Conservation (phyloP, 345 rosid genomes). For the Dimocarpus longan region DNA sequence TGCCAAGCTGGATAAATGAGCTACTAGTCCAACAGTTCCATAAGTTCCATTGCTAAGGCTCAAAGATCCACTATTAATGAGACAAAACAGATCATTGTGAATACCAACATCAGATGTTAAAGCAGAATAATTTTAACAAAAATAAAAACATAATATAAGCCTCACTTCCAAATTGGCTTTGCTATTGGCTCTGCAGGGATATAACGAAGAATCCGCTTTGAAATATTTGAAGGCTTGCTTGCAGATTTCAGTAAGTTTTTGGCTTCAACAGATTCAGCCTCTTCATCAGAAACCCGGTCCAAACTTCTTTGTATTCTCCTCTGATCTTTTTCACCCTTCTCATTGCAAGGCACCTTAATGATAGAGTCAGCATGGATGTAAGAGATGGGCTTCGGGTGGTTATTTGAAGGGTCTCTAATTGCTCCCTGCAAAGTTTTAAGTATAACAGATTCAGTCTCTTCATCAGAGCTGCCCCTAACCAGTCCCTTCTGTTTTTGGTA, state of each 20-base stretch:
- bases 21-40: conserved; percentile 37
- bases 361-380: neutral
- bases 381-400: conserved; percentile 16
- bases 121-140: neutral
- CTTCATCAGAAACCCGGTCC: neutral
- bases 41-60: conserved; percentile 23
- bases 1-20: conserved; percentile 69
- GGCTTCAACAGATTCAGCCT: conserved; percentile 23
- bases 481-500: neutral
- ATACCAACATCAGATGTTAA: neutral
- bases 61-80: conserved; percentile 55
- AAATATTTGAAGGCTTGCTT: conserved; percentile 12
- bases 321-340: conserved; percentile 13
- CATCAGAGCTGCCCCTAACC: conserved; percentile 11
- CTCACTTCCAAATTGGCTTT: conserved; percentile 68
- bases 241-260: conserved; percentile 1
- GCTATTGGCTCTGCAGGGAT: conserved; percentile 53
- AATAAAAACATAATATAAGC: conserved; percentile 6
- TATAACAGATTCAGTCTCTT: conserved; percentile 20
- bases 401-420: neutral
- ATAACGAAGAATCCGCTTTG: conserved; percentile 3
- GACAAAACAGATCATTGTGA: conserved; percentile 11
- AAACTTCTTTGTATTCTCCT: conserved; percentile 8
- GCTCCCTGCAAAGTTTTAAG: neutral
- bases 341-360: neutral